These are phyloP conservation scores for Pogostemon cablin DNA, from an alignment of 257 asterid genomes.

Conservation along the genomic window DNA sequence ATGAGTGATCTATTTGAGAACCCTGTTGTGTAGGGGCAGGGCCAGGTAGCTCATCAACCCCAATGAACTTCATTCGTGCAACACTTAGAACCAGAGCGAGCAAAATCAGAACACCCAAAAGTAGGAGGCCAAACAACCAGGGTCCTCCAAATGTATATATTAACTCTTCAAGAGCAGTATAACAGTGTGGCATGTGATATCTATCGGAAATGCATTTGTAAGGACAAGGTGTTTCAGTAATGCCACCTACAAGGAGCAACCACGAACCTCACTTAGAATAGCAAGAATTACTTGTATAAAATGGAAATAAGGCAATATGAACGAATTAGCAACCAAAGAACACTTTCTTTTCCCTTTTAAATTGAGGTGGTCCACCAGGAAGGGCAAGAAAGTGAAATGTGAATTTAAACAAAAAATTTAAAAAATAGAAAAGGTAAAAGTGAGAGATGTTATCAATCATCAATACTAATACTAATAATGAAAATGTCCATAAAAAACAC, in stretches of 20 bases:
- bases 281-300: conserved; percentile 5
- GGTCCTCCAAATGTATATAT: conserved; percentile 99
- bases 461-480: background rate
- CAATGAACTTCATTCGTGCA: conserved; percentile 94
- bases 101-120: conserved; percentile 81
- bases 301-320: conserved; percentile 16
- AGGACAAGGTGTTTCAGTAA: conserved; percentile 92
- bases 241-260: conserved; percentile 72
- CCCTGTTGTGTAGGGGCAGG: conserved; percentile 95
- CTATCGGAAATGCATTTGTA: conserved; percentile 85
- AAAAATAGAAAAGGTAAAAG: background rate
- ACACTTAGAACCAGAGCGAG: conserved; percentile 96
- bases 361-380: conserved; percentile 12
- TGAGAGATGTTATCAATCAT: conserved; percentile 21
- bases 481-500: conserved; percentile 19
- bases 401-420: background rate
- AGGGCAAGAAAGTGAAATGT: conserved; percentile 15
- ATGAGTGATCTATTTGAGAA: conserved; percentile 95
- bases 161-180: conserved; percentile 96
- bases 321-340: conserved; percentile 13
- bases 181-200: conserved; percentile 96
- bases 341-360: background rate
- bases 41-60: conserved; percentile 91
- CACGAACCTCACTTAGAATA: conserved; percentile 26
- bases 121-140: conserved; percentile 94